Evolutionary conservation across 495 filamentous ascomycete genomes (phyloP), one percentile per base, ranked within the genome.

Genomic region (Podospora australis): DNA sequence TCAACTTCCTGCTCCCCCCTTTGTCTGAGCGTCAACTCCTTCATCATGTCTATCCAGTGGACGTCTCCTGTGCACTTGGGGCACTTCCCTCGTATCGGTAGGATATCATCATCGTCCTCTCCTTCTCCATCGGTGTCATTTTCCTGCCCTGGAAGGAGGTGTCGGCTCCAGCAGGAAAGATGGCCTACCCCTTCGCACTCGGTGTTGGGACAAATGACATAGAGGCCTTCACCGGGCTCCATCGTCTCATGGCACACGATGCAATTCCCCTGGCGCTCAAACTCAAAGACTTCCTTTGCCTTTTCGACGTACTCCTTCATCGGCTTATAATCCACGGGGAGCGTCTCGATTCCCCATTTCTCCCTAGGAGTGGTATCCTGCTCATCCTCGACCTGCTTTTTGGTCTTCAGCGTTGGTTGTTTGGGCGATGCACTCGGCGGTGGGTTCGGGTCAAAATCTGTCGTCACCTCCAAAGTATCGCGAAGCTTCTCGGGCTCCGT

Each of bases 41-140:
- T 89, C 63, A 90, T 85, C 55, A 96, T 75, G 39, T 85, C 72
- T 0, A 78, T 69, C 92, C 92, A 98, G 39, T 72, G 56, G 6
- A 87, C 69, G 16, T 72, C 63, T 0, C 68, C 65, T 1, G 74
- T 64, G 60, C 92, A 98, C 32, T 62, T 64, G 2, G 88, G 89
- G 68, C 92, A 98, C 3, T 55, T 64, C 1, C 91, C 91, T 7
- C 72, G 56, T 4, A 74, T 74, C 0, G 92, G 91, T 3, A 96
- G 52, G 2, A 95, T 60, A 0, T 57, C 62, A 11, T 73, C 70
- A 0, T 58, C 53, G 2, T 70, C 65, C 2, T 70, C 67, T 10
- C 55, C 55, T 1, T 65, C 54, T 13, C 19, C 32, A 3, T 8
- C 13, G 5, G 5, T 14, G n/a, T n/a, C n/a, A n/a, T n/a, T n/a